Base-by-base conservation (phyloP, 31 red algal species). In the Porphyra umbilicalis region DNA sequence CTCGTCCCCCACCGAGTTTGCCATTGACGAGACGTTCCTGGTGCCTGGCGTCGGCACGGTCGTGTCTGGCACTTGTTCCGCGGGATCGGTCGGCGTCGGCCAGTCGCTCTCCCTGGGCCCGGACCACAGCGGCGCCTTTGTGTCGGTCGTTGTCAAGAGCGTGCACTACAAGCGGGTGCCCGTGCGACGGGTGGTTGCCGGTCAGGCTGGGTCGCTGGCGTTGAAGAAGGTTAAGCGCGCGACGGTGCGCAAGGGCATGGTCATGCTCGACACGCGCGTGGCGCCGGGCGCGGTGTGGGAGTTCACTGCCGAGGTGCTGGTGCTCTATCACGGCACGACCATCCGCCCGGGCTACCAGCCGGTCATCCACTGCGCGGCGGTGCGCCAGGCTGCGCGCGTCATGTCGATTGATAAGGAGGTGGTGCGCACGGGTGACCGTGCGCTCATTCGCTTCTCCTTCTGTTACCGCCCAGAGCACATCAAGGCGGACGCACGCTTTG, bases 381-480 rank as follows among this genome's bases (percentile, higher is more conserved):
- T 99, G 32, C 92, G 97, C 25, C 97, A 99, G 78, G 97, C 97
- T 11, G 97, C 97, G 9, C 92, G 89, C 79, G 97, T 99, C 32
- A 74, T 96, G 18, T 87, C 90, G 18, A 99, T 99, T 75, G 97
- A 99, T 74, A 77, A 77, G 5, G 92, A 95, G 13, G 91, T 99
- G 33, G 92, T 97, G 34, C 89, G 97, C 42, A 96, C 94, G 38
- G 97, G 97, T 38, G 97, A 99, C 84, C 88, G 97, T 29, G 95
- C 97, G 77, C 90, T 83, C n/a, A 87, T 96, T 81, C 91, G 92
- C 10, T 99, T 99, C 82, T 92, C 92, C 68, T 99, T 96, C 85
- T 89, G 97, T 89, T 99, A 99, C 87, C 88, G 90, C 35, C 97
- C 97, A 4, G 97, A 99, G 83, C 97, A 96, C 57, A 83, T 99